A percentile compares a stretch with the other conserved stretches of the same genome.
Conservation (phyloP, 768 basidiomycete species). For the Termitomyces sp. region DNA sequence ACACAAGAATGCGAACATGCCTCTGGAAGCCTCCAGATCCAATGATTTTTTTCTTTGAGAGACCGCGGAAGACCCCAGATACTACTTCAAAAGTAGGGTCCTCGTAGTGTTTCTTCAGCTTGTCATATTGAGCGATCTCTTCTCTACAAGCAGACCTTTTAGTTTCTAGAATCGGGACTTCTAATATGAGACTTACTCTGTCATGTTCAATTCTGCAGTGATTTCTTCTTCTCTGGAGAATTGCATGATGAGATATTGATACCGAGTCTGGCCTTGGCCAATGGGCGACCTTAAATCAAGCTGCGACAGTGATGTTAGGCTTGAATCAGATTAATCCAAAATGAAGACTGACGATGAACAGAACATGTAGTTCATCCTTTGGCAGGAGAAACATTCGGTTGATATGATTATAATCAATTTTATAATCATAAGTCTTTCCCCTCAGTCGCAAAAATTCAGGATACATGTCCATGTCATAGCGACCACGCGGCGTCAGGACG, state of each 20-base stretch:
- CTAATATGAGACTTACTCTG: conserved; percentile 57
- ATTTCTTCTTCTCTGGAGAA: conserved; percentile 97
- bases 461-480: conserved; percentile 98
- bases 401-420: conserved; percentile 87
- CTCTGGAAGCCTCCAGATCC: conserved; percentile 84
- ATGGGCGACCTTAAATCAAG: conserved; percentile 91
- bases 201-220: conserved; percentile 89
- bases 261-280: conserved; percentile 95
- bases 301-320: conserved; percentile 29
- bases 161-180: neutral
- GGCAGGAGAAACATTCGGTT: conserved; percentile 88
- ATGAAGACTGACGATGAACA: conserved; percentile 77
- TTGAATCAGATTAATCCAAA: neutral
- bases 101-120: conserved; percentile 90
- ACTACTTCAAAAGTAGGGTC: conserved; percentile 95
- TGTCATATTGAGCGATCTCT: conserved; percentile 72
- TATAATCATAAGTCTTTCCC: conserved; percentile 99
- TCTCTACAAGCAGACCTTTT: conserved; percentile 40
- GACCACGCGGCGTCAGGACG: conserved; percentile 91
- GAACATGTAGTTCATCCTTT: conserved; percentile 92
- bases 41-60: conserved; percentile 88
- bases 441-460: conserved; percentile 88
- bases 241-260: conserved; percentile 98
- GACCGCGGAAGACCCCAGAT: conserved; percentile 85
- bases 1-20: conserved; percentile 26